Evolutionary conservation across 805 yeast genomes (phyloP), one percentile per base, ranked within the genome.

Genomic region (Starmerella davenportii): DNA sequence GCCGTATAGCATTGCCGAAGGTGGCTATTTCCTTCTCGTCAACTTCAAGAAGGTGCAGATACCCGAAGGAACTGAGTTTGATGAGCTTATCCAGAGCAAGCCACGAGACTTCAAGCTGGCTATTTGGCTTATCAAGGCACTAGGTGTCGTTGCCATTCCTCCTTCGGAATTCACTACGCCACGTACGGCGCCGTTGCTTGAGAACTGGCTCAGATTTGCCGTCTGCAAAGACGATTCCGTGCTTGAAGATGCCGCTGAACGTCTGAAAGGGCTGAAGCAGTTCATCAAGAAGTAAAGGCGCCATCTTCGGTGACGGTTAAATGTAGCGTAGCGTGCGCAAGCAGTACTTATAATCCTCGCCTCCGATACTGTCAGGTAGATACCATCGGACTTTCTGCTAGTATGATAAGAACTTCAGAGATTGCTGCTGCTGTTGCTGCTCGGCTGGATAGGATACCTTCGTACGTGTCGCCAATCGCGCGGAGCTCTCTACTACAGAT

Each of bases 131-230:
- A 82, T 84, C 52, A 76, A 73, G 54, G 93, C 84, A 55, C 57
- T 87, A 41, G 98, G 98, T 9, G 92, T 90, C 30, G 96, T 90
- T 17, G 78, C 93, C 3, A 90, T 90, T 46, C 98, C 98, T 9
- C 96, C 96, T 21, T 78, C 94, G n/a, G 96, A 87, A 59, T 90
- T 90, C 53, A 73, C 80, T 51, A 68, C 74, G 33, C 69, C 73
- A 8, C 74, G 70, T 43, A 74, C 78, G 47, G 84, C 79, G 24
- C 64, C 70, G 40, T 72, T 76, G 15, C 84, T 87, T 40, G 93
- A 85, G 54, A 76, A 80, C 50, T 71, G 82, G 54, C 63, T 90
- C 44, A 74, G 98, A 54, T 85, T 90, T 57, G 96, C 98, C 14
- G 92, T 90, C 16, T 90, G 98, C 66, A 90, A 90, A 62, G 94